Evolutionary conservation across 1,284 basidiomycete species (phyloP).

Genomic region (Puccinia coronata): DNA sequence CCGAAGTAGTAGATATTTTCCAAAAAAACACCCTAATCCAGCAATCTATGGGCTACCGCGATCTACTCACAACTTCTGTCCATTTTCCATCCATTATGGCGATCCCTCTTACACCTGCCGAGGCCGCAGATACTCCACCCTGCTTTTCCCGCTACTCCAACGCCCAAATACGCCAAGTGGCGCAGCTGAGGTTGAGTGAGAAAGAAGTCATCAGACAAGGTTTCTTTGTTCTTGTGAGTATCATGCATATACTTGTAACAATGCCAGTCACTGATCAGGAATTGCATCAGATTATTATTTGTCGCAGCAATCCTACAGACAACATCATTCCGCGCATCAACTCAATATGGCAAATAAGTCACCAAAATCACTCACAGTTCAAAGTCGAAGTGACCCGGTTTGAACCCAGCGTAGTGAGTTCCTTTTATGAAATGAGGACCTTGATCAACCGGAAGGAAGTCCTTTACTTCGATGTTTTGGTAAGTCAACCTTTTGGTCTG

Average conservation of each 20-base stretch:
- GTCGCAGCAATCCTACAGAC: neutral
- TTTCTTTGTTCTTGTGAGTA: neutral
- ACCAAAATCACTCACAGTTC: neutral
- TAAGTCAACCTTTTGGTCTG: neutral
- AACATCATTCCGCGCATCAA: neutral
- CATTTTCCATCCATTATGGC: neutral
- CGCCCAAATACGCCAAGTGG: neutral
- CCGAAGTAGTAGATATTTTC: neutral
- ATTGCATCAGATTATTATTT: neutral
- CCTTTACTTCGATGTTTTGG: no score
- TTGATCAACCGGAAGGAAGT: neutral
- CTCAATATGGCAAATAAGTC: neutral
- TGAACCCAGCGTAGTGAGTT: neutral
- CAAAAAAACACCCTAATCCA: neutral
- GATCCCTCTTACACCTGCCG: neutral
- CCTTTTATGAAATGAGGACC: neutral
- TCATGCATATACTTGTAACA: neutral
- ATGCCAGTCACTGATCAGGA: neutral
- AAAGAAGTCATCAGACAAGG: neutral
- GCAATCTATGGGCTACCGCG: slow-evolving; percentile 1
- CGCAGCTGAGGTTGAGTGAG: neutral
- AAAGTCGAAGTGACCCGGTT: no score
- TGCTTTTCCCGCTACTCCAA: neutral
- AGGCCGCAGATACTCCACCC: neutral
- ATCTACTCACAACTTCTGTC: neutral